A percentile compares a stretch with the other conserved stretches of the same genome.
These are phyloP conservation scores for Discostella pseudostelligera DNA, from an alignment of 108 stramenopile genomes.

Conservation along the genomic window DNA sequence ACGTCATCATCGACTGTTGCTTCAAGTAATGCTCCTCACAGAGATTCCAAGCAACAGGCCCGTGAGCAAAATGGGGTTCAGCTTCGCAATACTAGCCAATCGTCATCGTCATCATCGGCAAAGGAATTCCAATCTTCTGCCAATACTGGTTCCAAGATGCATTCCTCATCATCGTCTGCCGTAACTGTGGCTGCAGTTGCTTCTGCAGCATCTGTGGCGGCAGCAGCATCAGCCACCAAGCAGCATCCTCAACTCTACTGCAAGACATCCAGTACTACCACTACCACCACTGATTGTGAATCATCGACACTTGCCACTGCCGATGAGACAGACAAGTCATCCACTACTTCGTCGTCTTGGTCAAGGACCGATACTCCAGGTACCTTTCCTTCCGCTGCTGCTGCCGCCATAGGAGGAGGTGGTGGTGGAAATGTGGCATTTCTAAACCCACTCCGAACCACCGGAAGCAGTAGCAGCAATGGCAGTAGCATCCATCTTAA, in stretches of 20 bases:
- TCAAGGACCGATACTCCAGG: constrained; percentile 6
- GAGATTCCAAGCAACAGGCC: no score
- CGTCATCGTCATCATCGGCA: no score
- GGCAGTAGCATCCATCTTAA: no score
- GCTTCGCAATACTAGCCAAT: no score
- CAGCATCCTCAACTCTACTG: neutral
- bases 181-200: no score
- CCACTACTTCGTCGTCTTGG: constrained; percentile 7
- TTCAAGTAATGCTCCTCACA: no score
- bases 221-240: neutral
- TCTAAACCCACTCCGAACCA: neutral
- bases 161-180: no score
- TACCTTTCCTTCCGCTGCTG: neutral
- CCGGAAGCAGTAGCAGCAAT: no score
- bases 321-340: constrained; percentile 6
- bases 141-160: no score
- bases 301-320: constrained; percentile 6
- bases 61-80: no score
- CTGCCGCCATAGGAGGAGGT: neutral
- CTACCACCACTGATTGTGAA: neutral
- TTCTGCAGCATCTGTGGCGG: neutral
- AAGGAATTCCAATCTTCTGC: no score
- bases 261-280: neutral
- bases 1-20: neutral
- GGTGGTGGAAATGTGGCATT: neutral